phyloP scores from a whole-genome alignment of 1,284 basidiomycete species.

The Inonotus hispidus region DNA sequence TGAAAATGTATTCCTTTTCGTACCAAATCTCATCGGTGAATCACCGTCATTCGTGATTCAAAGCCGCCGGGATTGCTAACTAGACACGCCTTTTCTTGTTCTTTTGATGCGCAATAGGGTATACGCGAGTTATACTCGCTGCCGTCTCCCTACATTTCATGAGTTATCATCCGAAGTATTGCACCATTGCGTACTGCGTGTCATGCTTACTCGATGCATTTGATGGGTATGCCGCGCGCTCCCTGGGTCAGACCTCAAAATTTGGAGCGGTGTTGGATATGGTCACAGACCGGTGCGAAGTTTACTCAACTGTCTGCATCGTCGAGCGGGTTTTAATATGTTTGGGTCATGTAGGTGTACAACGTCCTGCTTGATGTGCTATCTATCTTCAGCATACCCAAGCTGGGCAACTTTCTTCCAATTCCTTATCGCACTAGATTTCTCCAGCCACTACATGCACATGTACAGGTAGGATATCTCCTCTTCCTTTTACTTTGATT shows the following conservation, averaged over 20 bases:
- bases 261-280: conserved; percentile 99
- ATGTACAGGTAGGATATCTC: conserved; percentile 85
- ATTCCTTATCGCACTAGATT: conserved; percentile 95
- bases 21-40: conserved; percentile 92
- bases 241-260: conserved; percentile 86
- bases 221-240: conserved; percentile 92
- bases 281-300: conserved; percentile 92
- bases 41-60: conserved; percentile 16
- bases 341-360: conserved; percentile 66
- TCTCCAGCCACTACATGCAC: conserved; percentile 99
- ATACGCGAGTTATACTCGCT: conserved; percentile 87
- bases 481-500: neutral
- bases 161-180: conserved; percentile 91
- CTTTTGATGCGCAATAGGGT: conserved; percentile 48
- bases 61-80: neutral
- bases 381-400: conserved; percentile 89
- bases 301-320: neutral
- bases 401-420: conserved; percentile 83
- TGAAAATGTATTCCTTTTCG: conserved; percentile 94
- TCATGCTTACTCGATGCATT: conserved; percentile 96
- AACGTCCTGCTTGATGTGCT: conserved; percentile 92
- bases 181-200: conserved; percentile 85
- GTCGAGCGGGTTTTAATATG: neutral
- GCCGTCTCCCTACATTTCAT: conserved; percentile 90
- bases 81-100: neutral